Conservation (phyloP, 768 basidiomycete species). For the Boletus vinaceobasis region DNA sequence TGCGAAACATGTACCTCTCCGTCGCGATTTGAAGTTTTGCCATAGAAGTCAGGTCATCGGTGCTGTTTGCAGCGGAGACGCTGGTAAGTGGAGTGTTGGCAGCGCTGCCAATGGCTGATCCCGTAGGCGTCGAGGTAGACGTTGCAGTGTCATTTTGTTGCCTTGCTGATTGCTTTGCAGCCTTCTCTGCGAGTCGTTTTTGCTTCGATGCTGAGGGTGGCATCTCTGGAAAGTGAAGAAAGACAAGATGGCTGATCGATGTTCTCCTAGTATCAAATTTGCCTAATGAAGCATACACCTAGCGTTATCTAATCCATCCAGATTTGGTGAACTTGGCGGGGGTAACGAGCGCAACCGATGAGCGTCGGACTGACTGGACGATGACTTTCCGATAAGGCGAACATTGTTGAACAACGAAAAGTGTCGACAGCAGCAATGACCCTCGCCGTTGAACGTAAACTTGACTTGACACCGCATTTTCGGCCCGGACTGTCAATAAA, state of each 20-base stretch:
- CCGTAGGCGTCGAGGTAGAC: constrained; percentile 59
- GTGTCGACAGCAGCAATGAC: not conserved
- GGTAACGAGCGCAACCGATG: not conserved
- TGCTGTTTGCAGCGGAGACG: constrained; percentile 72
- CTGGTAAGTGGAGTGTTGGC: constrained; percentile 81
- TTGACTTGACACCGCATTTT: not conserved
- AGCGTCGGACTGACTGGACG: not conserved
- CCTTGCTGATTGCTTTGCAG: constrained; percentile 71
- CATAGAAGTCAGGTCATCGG: constrained; percentile 82
- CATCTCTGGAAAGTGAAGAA: constrained; percentile 39
- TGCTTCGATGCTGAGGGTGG: constrained; percentile 82
- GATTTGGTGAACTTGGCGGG: constrained; percentile 3
- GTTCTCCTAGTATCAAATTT: constrained; percentile 13
- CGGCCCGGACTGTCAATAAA: not conserved
- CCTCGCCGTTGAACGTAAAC: not conserved
- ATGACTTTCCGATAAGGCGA: no score
- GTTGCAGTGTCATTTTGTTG: constrained; percentile 41
- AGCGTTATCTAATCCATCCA: constrained; percentile 26
- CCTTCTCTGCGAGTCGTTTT: constrained; percentile 94
- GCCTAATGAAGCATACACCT: constrained; percentile 17
- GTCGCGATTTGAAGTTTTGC: constrained; percentile 86
- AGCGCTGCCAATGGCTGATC: constrained; percentile 61
- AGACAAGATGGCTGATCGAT: constrained; percentile 29
- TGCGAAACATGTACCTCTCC: constrained; percentile 58
- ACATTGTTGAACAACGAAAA: not conserved